Percentiles rank a stretch among this genome's conserved stretches.
These are phyloP conservation scores for Alternaria rosae DNA, from an alignment of 2,329 filamentous ascomycete genomes.

Conservation along the genomic window DNA sequence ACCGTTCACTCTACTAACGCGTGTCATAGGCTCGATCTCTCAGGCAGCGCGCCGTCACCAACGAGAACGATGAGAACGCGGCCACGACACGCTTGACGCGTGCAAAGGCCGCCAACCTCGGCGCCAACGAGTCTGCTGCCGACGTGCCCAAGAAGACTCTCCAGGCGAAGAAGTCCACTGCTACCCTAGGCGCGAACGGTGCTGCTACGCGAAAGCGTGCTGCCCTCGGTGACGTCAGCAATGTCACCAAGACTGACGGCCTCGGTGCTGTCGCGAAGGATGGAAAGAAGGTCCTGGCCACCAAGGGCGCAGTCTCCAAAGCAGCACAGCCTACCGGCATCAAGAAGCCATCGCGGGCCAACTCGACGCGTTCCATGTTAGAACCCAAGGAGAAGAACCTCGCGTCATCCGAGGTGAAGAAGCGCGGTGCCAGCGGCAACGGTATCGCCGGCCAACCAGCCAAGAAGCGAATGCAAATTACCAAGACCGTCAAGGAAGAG, in stretches of 20 bases:
- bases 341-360: conserved; percentile 71
- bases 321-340: conserved; percentile 79
- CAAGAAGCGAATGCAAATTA: conserved; percentile 71
- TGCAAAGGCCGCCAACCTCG: conserved; percentile 82
- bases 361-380: conserved; percentile 68
- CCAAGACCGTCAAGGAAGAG: conserved; percentile 62
- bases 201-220: conserved; percentile 73
- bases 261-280: conserved; percentile 51
- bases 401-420: conserved; percentile 69
- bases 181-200: conserved; percentile 47
- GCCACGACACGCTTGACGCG: conserved; percentile 84
- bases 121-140: conserved; percentile 60
- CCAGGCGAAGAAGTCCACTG: conserved; percentile 54
- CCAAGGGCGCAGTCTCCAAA: conserved; percentile 78
- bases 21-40: conserved; percentile 69
- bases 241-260: conserved; percentile 79
- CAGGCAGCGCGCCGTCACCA: conserved; percentile 77
- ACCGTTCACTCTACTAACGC: conserved; percentile 50
- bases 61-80: conserved; percentile 93
- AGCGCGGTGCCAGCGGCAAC: conserved; percentile 76
- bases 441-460: conserved; percentile 68
- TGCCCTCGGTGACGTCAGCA: conserved; percentile 93
- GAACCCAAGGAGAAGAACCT: conserved; percentile 75
- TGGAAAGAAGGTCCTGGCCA: conserved; percentile 73
- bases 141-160: conserved; percentile 63